Conservation (phyloP, 371 early-diverging fungal genomes). For the Saksenaea vasiformis region DNA sequence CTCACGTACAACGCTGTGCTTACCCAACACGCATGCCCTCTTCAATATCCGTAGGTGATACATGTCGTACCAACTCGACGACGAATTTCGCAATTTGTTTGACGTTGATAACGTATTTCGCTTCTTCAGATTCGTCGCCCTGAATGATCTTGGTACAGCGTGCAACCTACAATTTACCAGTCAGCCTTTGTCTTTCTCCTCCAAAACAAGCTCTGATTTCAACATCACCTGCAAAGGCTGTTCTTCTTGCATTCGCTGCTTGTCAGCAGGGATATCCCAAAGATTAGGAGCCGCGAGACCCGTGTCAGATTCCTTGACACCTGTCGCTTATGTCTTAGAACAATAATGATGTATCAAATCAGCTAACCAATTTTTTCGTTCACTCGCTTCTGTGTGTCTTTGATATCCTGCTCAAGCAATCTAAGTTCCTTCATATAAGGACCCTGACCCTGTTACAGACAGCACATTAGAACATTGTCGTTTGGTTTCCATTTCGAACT, state of each 20-base stretch:
- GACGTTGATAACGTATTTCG: slow-evolving; percentile 98
- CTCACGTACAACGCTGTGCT: slow-evolving; percentile 8
- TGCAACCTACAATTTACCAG: slow-evolving; percentile 72
- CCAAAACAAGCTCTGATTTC: not conserved
- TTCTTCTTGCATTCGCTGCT: slow-evolving; percentile 94
- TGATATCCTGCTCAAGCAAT: slow-evolving; percentile 89
- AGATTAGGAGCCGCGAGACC: slow-evolving; percentile 98
- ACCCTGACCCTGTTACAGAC: slow-evolving; percentile 84
- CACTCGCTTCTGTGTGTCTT: slow-evolving; percentile 94
- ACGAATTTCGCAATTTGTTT: slow-evolving; percentile 99
- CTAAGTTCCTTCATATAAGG: slow-evolving; percentile 94
- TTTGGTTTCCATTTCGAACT: slow-evolving; percentile 9
- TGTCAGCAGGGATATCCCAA: slow-evolving; percentile 99
- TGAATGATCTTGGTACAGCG: slow-evolving; percentile 98
- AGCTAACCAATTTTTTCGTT: slow-evolving; percentile 93
- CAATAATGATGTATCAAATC: not conserved
- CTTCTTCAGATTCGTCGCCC: slow-evolving; percentile 71
- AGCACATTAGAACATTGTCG: not conserved
- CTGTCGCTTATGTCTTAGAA: slow-evolving; percentile 33
- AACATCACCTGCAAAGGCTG: slow-evolving; percentile 90
- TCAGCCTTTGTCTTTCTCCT: slow-evolving; percentile 4
- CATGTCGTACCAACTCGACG: slow-evolving; percentile 95
- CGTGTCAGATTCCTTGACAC: slow-evolving; percentile 99
- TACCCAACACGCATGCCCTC: slow-evolving; percentile 99
- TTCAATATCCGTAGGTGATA: slow-evolving; percentile 98